These are phyloP conservation scores for Trichosanthes cucumerina DNA, from an alignment of 306 rosid genomes.

Conservation along the genomic window DNA sequence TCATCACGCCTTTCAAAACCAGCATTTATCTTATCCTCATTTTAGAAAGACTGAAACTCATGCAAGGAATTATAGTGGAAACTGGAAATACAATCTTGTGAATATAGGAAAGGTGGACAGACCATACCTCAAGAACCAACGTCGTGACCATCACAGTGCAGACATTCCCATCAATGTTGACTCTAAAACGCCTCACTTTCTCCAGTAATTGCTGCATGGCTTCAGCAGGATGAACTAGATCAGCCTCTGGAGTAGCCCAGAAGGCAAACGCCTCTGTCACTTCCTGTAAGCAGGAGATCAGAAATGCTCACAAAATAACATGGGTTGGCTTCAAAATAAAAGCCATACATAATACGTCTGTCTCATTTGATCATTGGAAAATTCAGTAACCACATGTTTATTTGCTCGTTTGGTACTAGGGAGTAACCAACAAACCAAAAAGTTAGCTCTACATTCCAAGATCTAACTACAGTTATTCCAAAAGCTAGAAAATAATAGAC, in stretches of 20 bases:
- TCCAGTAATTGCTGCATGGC: conserved; percentile 96
- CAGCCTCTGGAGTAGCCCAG: conserved; percentile 98
- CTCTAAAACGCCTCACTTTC: conserved; percentile 92
- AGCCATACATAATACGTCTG: background rate
- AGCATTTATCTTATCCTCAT: background rate
- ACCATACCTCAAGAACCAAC: conserved; percentile 6
- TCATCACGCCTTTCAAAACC: background rate
- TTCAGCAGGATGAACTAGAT: conserved; percentile 86
- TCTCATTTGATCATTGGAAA: background rate
- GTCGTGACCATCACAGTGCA: conserved; percentile 97
- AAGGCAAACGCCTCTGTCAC: conserved; percentile 63
- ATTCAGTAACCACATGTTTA: background rate
- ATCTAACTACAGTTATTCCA: background rate
- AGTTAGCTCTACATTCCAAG: background rate
- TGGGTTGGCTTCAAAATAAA: background rate
- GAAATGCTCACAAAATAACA: background rate
- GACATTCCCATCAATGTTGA: conserved; percentile 94
- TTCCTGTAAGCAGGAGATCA: conserved; percentile 50
- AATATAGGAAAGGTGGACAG: background rate
- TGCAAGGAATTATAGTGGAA: background rate
- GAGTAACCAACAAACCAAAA: background rate
- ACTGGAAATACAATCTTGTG: background rate
- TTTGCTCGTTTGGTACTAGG: background rate
- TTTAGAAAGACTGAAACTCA: background rate
- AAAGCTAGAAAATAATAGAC: background rate